A percentile compares a stretch with the other conserved stretches of the same genome.
Conservation (phyloP, 768 basidiomycete species). For the Stropharia rugosoannulata region DNA sequence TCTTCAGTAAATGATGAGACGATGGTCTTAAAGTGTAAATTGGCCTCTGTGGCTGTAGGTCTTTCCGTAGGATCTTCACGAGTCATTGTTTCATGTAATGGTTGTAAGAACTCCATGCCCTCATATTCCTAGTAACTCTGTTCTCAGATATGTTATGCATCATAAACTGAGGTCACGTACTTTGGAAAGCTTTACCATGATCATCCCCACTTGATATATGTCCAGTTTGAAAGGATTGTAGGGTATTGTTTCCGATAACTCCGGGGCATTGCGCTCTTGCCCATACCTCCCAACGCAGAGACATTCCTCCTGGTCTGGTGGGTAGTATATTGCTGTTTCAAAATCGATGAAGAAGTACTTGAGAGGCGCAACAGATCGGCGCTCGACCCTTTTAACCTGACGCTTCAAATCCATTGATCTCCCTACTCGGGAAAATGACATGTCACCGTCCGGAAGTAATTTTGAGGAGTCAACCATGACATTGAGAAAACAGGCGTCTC, state of each 20-base stretch:
- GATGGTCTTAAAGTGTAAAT: too few relatives aligned
- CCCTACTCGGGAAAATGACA: background rate
- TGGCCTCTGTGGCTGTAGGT: too few relatives aligned
- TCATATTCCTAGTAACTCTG: too few relatives aligned
- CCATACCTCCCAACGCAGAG: conserved; percentile 11
- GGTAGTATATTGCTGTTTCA: conserved; percentile 11
- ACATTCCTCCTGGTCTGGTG: background rate
- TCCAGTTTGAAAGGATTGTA: conserved; percentile 29
- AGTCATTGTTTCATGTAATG: too few relatives aligned
- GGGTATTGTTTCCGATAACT: conserved; percentile 16
- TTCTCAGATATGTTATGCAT: too few relatives aligned
- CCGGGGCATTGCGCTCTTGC: conserved; percentile 23
- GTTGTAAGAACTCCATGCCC: too few relatives aligned
- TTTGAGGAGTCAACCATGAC: conserved; percentile 15
- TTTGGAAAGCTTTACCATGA: conserved; percentile 2
- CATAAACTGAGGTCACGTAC: too few relatives aligned
- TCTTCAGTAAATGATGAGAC: too few relatives aligned
- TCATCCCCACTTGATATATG: conserved; percentile 23
- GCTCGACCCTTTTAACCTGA: background rate
- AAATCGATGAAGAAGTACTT: conserved; percentile 29
- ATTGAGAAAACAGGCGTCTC: conserved; percentile 11
- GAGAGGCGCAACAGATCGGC: conserved; percentile 19
- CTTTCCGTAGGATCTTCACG: too few relatives aligned
- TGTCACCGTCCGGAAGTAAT: conserved; percentile 10
- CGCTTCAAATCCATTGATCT: background rate